These are phyloP conservation scores for Peronospora tabacina DNA, from an alignment of 352 stramenopile species.

Conservation along the genomic window DNA sequence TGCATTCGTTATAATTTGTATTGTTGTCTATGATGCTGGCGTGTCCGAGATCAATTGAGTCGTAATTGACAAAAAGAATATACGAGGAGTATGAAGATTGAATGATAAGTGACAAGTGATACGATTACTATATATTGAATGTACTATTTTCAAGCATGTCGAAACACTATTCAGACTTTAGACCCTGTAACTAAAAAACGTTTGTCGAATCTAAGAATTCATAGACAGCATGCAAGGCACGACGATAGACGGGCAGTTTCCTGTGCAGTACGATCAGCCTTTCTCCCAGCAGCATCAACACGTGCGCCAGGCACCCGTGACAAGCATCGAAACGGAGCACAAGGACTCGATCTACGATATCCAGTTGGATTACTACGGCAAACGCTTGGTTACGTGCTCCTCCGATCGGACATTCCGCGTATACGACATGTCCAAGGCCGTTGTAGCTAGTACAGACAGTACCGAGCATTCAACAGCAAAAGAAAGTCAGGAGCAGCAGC, in stretches of 20 bases:
- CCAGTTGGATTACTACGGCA: slow-evolving; percentile 85
- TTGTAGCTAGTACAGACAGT: slow-evolving; percentile 14
- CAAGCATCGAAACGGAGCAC: slow-evolving; percentile 81
- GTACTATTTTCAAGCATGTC: too few species aligned
- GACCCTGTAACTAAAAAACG: too few species aligned
- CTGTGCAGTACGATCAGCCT: slow-evolving; percentile 8
- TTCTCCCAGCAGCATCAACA: slow-evolving; percentile 16
- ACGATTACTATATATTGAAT: too few species aligned
- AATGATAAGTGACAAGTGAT: too few species aligned
- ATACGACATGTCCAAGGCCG: slow-evolving; percentile 67
- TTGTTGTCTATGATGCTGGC: too few species aligned
- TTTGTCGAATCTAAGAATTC: slow-evolving; percentile 13
- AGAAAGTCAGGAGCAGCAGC: slow-evolving; percentile 10
- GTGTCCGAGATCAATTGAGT: too few species aligned
- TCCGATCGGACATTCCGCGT: slow-evolving; percentile 77
- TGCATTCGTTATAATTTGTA: too few species aligned
- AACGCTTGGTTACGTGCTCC: slow-evolving; percentile 75
- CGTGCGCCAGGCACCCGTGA: slow-evolving; percentile 33
- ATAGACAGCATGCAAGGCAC: slow-evolving; percentile 7
- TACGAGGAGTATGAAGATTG: too few species aligned
- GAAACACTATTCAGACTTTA: too few species aligned
- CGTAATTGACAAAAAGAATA: too few species aligned
- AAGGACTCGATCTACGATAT: slow-evolving; percentile 88
- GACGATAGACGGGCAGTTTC: slow-evolving; percentile 9
- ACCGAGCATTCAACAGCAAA: slow-evolving; percentile 4